Base-by-base conservation (phyloP, 2,329 filamentous ascomycete species). In the Aspergillus quadricinctus region DNA sequence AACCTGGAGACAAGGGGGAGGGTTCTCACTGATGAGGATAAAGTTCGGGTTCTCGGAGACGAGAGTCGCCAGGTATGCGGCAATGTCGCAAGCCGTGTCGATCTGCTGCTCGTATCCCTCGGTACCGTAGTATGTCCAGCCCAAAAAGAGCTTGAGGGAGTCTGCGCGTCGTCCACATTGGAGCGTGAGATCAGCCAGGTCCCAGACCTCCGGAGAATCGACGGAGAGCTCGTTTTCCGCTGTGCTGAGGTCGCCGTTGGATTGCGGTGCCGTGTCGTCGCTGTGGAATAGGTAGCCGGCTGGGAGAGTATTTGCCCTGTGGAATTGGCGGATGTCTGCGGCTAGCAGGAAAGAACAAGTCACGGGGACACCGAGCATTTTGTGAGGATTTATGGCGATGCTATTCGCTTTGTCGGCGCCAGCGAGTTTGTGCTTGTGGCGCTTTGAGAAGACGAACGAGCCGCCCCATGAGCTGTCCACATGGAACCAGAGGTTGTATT, bases 401-500 rank as follows among this genome's bases (percentile, higher is more conserved):
- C 86, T 90, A 73, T 97, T 83, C 9, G 92, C 94, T 43, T 88
- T 80, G 48, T 92, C 81, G 2, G 83, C 79, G 14, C 93, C 93
- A 1, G 77, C 72, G 9, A 97, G 77, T 69, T 91, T 89, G 53
- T 76, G 65, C 48, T 77, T 78, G 46, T 89, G 87, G 56, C 76
- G 76, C n/a, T 80, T 66, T 0, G 86, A 89, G 75, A 97, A 97
- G 61, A 90, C 81, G 57, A 89, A 90, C 1, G 87, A 83, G 0
- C 92, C 93, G 62, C 94, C 94, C 93, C 92, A 97, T 50, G 86
- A 90, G 35, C 84, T 94, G 70, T 99, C 94, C 54, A 97, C 83
- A 76, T 99, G 94, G 75, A 97, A 78, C 94, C 94, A 99, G 48
- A 97, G 76, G 53, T 84, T 82, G 68, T 91, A 81, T 57, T 81